These are phyloP conservation scores for Kandelia obovata DNA, from an alignment of 345 rosid genomes.

Conservation along the genomic window DNA sequence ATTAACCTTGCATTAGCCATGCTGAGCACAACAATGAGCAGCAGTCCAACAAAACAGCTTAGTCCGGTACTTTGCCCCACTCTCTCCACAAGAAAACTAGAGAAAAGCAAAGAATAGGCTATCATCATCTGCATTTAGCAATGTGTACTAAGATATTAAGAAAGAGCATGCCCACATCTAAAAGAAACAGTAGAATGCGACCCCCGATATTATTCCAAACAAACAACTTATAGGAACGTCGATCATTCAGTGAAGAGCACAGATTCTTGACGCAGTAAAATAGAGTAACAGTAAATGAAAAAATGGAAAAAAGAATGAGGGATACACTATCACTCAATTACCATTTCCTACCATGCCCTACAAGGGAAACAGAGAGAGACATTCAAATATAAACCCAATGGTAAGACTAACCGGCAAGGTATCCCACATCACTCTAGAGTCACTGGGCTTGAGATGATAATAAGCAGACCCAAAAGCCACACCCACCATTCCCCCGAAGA, in stretches of 20 bases:
- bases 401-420: slow-evolving; percentile 70
- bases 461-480: slow-evolving; percentile 84
- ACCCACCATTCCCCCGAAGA: slow-evolving; percentile 59
- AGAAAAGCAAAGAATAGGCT: slow-evolving; percentile 78
- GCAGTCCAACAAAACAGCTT: slow-evolving; percentile 51
- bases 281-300: not conserved
- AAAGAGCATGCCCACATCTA: not conserved
- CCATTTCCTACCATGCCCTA: not conserved
- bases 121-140: slow-evolving; percentile 70
- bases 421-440: slow-evolving; percentile 63
- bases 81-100: slow-evolving; percentile 82
- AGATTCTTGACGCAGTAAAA: not conserved
- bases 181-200: not conserved
- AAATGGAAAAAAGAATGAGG: not conserved
- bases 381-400: slow-evolving; percentile 7
- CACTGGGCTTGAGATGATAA: slow-evolving; percentile 85
- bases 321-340: not conserved
- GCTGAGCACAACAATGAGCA: slow-evolving; percentile 48
- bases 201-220: not conserved
- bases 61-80: slow-evolving; percentile 60
- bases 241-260: not conserved
- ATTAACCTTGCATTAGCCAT: slow-evolving; percentile 66
- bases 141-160: slow-evolving; percentile 14
- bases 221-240: not conserved
- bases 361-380: not conserved